Percentiles rank a stretch among this genome's conserved stretches.
Evolutionary conservation across 2,329 filamentous ascomycete genomes (phyloP).

Genomic region (Aureobasidium leucospermi): DNA sequence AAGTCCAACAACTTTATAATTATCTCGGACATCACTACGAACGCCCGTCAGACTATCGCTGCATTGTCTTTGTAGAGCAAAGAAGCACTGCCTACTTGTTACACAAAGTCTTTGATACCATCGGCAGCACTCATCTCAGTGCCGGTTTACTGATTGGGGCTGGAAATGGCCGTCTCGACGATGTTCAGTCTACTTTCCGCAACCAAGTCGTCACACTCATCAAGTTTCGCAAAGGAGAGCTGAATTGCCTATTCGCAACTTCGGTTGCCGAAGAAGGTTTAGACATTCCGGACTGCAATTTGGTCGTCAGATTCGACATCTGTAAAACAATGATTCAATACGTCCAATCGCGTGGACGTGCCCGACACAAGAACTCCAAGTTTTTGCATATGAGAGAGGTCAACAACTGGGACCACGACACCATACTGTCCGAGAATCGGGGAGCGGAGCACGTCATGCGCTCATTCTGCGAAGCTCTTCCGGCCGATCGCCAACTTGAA

Average conservation of each 20-base stretch:
- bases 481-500: slow-evolving; percentile 63
- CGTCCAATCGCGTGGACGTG: slow-evolving; percentile 84
- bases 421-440: slow-evolving; percentile 52
- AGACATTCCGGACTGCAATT: slow-evolving; percentile 59
- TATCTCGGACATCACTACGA: slow-evolving; percentile 59
- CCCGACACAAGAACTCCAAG: slow-evolving; percentile 66
- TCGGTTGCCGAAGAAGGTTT: slow-evolving; percentile 60
- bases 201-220: slow-evolving; percentile 68
- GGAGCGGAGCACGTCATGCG: slow-evolving; percentile 56
- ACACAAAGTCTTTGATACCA: slow-evolving; percentile 54
- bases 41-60: slow-evolving; percentile 51
- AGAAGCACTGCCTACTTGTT: slow-evolving; percentile 71
- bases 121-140: slow-evolving; percentile 53
- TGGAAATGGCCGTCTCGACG: slow-evolving; percentile 31
- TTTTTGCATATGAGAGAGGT: slow-evolving; percentile 80
- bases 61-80: slow-evolving; percentile 82
- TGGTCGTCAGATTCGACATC: slow-evolving; percentile 73
- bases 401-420: slow-evolving; percentile 55
- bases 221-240: slow-evolving; percentile 51
- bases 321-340: slow-evolving; percentile 90
- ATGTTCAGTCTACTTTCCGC: slow-evolving; percentile 59
- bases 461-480: slow-evolving; percentile 67
- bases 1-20: slow-evolving; percentile 57
- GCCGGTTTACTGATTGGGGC: slow-evolving; percentile 59
- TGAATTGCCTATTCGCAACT: slow-evolving; percentile 58